Evolutionary conservation across 257 asterid species (phyloP).

Genomic region (Solanum sitiens): DNA sequence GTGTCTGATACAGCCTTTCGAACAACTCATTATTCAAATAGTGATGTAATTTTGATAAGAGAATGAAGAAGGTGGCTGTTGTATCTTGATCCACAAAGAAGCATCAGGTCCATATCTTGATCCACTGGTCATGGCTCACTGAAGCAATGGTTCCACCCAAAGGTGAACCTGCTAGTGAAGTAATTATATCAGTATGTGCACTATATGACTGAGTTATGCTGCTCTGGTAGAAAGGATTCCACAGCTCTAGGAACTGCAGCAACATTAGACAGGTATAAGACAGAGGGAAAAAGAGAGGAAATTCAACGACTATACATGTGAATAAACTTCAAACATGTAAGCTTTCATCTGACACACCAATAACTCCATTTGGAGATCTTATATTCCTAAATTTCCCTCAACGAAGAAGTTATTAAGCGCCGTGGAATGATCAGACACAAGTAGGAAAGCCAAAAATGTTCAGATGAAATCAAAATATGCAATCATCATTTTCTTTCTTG

Average conservation of each 20-base stretch:
- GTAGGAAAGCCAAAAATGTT: not conserved
- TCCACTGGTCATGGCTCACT: conserved; percentile 30
- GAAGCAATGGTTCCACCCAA: conserved; percentile 25
- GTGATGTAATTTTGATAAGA: not conserved
- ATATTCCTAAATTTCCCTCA: not conserved
- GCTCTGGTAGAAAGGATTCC: conserved; percentile 27
- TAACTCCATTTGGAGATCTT: not conserved
- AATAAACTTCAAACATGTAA: not conserved
- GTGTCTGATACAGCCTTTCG: not conserved
- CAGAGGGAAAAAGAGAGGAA: not conserved
- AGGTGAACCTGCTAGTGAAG: conserved; percentile 17
- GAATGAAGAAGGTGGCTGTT: not conserved
- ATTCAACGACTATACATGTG: not conserved
- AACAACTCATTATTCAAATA: not conserved
- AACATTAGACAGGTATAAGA: not conserved
- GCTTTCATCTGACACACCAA: not conserved
- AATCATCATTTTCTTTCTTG: not conserved
- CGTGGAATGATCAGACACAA: not conserved
- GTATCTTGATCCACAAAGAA: conserved; percentile 2
- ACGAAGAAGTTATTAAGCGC: not conserved
- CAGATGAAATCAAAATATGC: not conserved
- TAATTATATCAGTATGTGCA: conserved; percentile 20
- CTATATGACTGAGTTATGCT: conserved; percentile 11
- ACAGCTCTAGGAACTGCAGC: conserved; percentile 30
- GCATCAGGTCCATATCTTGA: conserved; percentile 29